These are phyloP conservation scores for Mycena galericulata DNA, from an alignment of 768 basidiomycete genomes.

Conservation along the genomic window DNA sequence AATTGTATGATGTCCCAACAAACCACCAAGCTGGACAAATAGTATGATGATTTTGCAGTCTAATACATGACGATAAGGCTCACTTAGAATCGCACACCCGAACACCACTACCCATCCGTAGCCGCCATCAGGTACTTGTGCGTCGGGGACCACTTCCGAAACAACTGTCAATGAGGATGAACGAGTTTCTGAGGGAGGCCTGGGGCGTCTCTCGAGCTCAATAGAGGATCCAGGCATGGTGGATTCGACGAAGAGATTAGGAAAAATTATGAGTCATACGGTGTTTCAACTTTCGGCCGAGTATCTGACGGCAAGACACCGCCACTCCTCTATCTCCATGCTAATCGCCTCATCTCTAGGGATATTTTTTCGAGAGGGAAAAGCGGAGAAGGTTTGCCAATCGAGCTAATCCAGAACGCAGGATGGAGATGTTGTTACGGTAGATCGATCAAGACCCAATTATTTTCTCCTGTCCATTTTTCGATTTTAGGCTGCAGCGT, in stretches of 20 bases:
- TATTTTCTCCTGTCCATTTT: too few species aligned
- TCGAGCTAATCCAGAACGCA: background rate
- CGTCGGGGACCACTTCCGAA: background rate
- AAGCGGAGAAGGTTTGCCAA: constrained; percentile 2
- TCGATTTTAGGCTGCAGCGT: too few species aligned
- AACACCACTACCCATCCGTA: constrained; percentile 49
- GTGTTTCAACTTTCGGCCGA: too few species aligned
- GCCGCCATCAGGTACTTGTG: constrained; percentile 44
- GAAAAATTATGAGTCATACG: too few species aligned
- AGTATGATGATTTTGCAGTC: background rate
- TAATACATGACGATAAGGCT: background rate
- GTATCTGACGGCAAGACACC: too few species aligned
- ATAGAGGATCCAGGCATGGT: background rate
- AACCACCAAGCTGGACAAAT: constrained; percentile 37
- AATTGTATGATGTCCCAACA: constrained; percentile 43
- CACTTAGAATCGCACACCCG: constrained; percentile 44
- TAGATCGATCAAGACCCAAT: too few species aligned
- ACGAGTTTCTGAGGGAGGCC: too few species aligned
- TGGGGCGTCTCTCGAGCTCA: constrained; percentile 2
- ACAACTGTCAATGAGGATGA: background rate
- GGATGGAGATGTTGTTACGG: constrained; percentile 10
- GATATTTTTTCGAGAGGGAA: background rate
- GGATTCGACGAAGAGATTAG: too few species aligned
- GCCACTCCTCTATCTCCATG: too few species aligned
- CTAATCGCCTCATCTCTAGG: background rate